phyloP scores from a whole-genome alignment of 306 rosid genomes.

The barrel medic (Medicago truncatula) region DNA sequence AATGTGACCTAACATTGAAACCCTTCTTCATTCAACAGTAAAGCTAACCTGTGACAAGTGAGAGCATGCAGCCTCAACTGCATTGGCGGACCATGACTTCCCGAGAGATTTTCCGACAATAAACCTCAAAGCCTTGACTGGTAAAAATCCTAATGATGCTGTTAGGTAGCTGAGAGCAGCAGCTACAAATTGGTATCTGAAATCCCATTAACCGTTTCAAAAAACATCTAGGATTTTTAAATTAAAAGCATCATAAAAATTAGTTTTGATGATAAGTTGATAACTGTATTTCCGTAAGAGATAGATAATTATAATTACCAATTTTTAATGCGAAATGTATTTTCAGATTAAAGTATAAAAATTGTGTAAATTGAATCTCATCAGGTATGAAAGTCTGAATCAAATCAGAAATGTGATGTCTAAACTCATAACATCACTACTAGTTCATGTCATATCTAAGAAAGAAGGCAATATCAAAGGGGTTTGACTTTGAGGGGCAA shows the following conservation, averaged over 20 bases:
- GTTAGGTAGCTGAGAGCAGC: conserved; percentile 56
- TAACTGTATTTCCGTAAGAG: conserved; percentile 29
- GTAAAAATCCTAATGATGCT: conserved; percentile 71
- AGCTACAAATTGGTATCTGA: conserved; percentile 65
- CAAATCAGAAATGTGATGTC: conserved; percentile 33
- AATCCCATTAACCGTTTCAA: conserved; percentile 41
- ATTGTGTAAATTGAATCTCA: conserved; percentile 14
- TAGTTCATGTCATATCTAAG: conserved; percentile 29
- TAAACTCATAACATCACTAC: conserved; percentile 15
- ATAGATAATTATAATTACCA: conserved; percentile 1
- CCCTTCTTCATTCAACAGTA: conserved; percentile 12
- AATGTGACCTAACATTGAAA: conserved; percentile 25
- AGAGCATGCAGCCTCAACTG: conserved; percentile 81
- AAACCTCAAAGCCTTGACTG: conserved; percentile 57
- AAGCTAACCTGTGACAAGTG: conserved; percentile 77
- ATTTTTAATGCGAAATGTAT: background rate
- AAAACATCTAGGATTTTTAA: conserved; percentile 26
- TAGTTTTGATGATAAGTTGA: conserved; percentile 17
- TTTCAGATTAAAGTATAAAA: conserved; percentile 31
- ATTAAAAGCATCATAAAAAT: background rate
- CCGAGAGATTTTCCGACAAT: conserved; percentile 65
- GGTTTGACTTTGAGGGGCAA: conserved; percentile 8
- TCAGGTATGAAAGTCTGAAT: conserved; percentile 11
- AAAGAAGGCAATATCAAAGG: conserved; percentile 31
- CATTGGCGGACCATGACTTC: conserved; percentile 79